phyloP scores from a whole-genome alignment of 305 asterid genomes.

The Galium porrigens region DNA sequence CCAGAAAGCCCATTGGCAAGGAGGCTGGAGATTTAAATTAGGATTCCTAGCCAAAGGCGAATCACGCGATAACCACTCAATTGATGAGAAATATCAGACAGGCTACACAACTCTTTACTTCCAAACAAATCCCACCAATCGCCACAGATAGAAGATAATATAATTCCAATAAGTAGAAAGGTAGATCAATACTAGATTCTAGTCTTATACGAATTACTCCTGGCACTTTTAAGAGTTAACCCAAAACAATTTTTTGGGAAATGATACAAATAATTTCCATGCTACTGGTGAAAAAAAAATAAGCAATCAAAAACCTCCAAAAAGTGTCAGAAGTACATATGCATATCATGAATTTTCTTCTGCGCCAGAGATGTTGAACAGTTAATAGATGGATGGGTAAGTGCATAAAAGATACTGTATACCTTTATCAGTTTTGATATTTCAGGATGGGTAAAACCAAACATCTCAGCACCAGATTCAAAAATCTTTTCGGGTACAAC shows the following conservation, averaged over 20 bases:
- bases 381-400: not conserved
- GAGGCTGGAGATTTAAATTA: not conserved
- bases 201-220: not conserved
- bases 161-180: not conserved
- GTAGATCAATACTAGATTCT: not conserved
- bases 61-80: not conserved
- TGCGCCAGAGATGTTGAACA: not conserved
- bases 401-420: not conserved
- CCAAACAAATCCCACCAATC: not conserved
- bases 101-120: not conserved
- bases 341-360: not conserved
- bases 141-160: not conserved
- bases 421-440: constrained; percentile 68
- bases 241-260: no score
- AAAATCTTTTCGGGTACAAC: constrained; percentile 33
- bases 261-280: no score
- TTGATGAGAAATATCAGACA: not conserved
- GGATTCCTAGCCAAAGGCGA: not conserved
- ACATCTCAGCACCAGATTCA: constrained; percentile 65
- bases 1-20: not conserved
- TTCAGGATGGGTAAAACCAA: constrained; percentile 73
- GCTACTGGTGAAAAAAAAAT: not conserved
- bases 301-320: constrained; percentile 1
- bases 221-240: no score
- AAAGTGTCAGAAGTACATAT: not conserved